Evolutionary conservation across 1,284 basidiomycete species (phyloP).

Genomic region (Entoloma clypeatum): DNA sequence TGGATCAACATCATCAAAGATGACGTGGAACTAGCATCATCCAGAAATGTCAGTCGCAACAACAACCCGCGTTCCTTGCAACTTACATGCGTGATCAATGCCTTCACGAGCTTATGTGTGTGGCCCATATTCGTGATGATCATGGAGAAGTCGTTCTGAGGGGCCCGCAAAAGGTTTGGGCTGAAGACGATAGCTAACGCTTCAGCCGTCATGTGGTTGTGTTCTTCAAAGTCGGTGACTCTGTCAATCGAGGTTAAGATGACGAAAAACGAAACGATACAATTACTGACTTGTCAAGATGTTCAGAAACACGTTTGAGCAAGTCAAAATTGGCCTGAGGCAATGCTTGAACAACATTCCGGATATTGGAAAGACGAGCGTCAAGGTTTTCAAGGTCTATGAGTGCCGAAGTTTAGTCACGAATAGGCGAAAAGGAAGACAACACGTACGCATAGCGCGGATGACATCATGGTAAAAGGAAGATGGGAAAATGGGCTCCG

Average conservation of each 20-base stretch:
- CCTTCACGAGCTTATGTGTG: constrained; percentile 71
- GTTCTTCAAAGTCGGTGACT: constrained; percentile 80
- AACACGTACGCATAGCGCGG: constrained; percentile 59
- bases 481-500: constrained; percentile 75
- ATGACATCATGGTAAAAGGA: constrained; percentile 64
- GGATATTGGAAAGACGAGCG: constrained; percentile 58
- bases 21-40: constrained; percentile 41
- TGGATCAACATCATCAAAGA: constrained; percentile 46
- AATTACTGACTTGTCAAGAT: constrained; percentile 66
- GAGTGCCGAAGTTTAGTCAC: constrained; percentile 9
- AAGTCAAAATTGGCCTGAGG: constrained; percentile 72
- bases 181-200: constrained; percentile 81
- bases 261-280: background rate
- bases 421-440: background rate
- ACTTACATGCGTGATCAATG: constrained; percentile 73
- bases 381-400: constrained; percentile 67
- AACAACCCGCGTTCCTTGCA: background rate
- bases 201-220: constrained; percentile 83
- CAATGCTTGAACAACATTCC: constrained; percentile 61
- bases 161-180: constrained; percentile 68
- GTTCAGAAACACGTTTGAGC: constrained; percentile 70
- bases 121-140: constrained; percentile 77
- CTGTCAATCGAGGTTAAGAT: constrained; percentile 34
- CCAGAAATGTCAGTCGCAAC: constrained; percentile 1
- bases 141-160: constrained; percentile 68